Percentiles rank a stretch among this genome's conserved stretches.
These are phyloP conservation scores for Ophiocordyceps polyrhachis-furcata DNA, from an alignment of 2,329 filamentous ascomycete species.

Conservation along the genomic window DNA sequence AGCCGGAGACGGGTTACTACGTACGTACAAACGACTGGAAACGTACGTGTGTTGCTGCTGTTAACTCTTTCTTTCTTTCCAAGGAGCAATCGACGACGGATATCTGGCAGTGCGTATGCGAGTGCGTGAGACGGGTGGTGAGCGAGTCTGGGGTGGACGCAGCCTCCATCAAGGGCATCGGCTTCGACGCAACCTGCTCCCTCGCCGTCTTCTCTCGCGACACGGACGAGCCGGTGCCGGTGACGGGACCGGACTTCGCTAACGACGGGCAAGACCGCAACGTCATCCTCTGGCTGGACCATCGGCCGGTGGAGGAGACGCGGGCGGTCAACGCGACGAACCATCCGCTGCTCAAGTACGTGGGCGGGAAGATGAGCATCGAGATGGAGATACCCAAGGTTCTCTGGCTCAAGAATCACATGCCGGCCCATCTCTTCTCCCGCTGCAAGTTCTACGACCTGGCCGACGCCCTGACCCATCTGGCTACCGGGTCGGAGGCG, in stretches of 20 bases:
- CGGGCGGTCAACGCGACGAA: slow-evolving; percentile 82
- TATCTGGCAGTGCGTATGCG: slow-evolving; percentile 91
- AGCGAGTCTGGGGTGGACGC: slow-evolving; percentile 64
- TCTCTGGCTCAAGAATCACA: slow-evolving; percentile 95
- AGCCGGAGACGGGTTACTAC: slow-evolving; percentile 58
- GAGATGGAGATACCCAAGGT: slow-evolving; percentile 99
- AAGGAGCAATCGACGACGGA: slow-evolving; percentile 94
- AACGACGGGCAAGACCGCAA: slow-evolving; percentile 74
- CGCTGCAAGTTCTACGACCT: slow-evolving; percentile 96
- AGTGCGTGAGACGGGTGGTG: slow-evolving; percentile 67
- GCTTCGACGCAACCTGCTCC: slow-evolving; percentile 98
- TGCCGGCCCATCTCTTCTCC: slow-evolving; percentile 78
- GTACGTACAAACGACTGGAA: slow-evolving; percentile 26
- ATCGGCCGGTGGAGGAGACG: slow-evolving; percentile 78
- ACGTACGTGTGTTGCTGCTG: background rate
- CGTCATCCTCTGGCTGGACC: slow-evolving; percentile 93
- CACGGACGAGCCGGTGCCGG: slow-evolving; percentile 76
- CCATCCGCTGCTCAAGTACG: slow-evolving; percentile 87
- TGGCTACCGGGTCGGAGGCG: slow-evolving; percentile 82
- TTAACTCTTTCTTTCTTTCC: slow-evolving; percentile 2
- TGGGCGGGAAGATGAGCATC: slow-evolving; percentile 95
- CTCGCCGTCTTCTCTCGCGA: slow-evolving; percentile 78
- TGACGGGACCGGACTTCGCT: slow-evolving; percentile 67
- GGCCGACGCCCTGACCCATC: slow-evolving; percentile 77
- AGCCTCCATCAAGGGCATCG: slow-evolving; percentile 65